Evolutionary conservation across 352 stramenopile genomes (phyloP).

Genomic region (Phytophthora sp.): DNA sequence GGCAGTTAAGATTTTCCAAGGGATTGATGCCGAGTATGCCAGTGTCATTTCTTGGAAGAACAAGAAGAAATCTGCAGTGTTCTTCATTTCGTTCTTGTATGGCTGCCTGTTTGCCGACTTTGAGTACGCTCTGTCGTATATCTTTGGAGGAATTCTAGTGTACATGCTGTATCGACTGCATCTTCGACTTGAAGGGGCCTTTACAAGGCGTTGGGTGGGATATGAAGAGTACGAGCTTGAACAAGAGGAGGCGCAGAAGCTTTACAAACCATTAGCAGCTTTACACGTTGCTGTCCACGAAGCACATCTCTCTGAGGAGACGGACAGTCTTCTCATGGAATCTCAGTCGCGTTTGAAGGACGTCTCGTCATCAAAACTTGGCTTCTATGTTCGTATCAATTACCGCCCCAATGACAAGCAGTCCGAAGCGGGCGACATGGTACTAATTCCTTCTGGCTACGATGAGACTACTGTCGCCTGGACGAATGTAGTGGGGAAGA

Average conservation of each 20-base stretch:
- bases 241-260: slow-evolving; percentile 71
- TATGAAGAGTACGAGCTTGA: slow-evolving; percentile 80
- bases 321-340: slow-evolving; percentile 59
- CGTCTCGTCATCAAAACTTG: slow-evolving; percentile 60
- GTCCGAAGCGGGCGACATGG: slow-evolving; percentile 51
- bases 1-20: slow-evolving; percentile 73
- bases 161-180: slow-evolving; percentile 86
- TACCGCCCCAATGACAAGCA: slow-evolving; percentile 83
- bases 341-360: slow-evolving; percentile 73
- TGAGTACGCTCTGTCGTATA: slow-evolving; percentile 75
- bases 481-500: slow-evolving; percentile 76
- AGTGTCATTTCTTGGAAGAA: slow-evolving; percentile 89
- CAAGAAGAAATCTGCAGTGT: slow-evolving; percentile 77
- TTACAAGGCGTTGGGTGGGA: slow-evolving; percentile 76
- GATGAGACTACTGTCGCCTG: slow-evolving; percentile 73
- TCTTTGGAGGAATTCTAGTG: slow-evolving; percentile 62
- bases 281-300: slow-evolving; percentile 80
- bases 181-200: slow-evolving; percentile 66
- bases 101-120: slow-evolving; percentile 75
- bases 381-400: slow-evolving; percentile 77
- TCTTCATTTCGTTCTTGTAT: slow-evolving; percentile 65
- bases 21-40: slow-evolving; percentile 75
- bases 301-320: slow-evolving; percentile 59
- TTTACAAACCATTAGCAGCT: slow-evolving; percentile 76
- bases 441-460: slow-evolving; percentile 72